Evolutionary conservation across 192 early-diverging fungal genomes (phyloP).

Genomic region (Phycomyces blakesleeanus): DNA sequence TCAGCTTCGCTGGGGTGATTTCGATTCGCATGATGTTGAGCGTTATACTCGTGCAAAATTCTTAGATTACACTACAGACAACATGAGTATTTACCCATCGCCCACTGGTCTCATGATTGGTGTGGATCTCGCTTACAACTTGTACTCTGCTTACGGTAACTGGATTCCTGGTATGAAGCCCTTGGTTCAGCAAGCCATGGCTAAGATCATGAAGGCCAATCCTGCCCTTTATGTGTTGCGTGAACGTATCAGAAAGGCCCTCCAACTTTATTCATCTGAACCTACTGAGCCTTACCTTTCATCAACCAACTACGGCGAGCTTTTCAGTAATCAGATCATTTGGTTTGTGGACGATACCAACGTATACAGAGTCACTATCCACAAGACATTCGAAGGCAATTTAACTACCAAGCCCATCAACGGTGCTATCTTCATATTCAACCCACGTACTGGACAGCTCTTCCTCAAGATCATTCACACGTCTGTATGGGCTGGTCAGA

Average conservation of each 20-base stretch:
- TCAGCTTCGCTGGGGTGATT: constrained; percentile 98
- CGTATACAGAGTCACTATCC: constrained; percentile 98
- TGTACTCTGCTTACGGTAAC: constrained; percentile 93
- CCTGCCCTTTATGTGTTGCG: constrained; percentile 95
- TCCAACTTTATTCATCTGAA: constrained; percentile 98
- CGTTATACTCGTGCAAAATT: constrained; percentile 97
- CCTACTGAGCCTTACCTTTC: constrained; percentile 97
- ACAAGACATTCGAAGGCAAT: constrained; percentile 99
- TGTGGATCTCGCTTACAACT: constrained; percentile 95
- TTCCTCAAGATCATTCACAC: constrained; percentile 99
- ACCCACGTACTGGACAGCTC: constrained; percentile 96
- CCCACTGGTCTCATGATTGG: constrained; percentile 96
- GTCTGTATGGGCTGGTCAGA: constrained; percentile 98
- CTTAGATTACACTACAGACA: constrained; percentile 96
- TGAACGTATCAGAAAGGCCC: constrained; percentile 97
- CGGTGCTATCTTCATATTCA: constrained; percentile 98
- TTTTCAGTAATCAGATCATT: constrained; percentile 97
- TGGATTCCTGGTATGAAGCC: constrained; percentile 99
- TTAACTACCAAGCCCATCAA: constrained; percentile 99
- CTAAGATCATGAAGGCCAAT: constrained; percentile 99
- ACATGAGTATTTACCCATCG: constrained; percentile 99
- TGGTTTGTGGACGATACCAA: constrained; percentile 99
- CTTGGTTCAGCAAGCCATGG: constrained; percentile 94
- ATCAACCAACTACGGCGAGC: constrained; percentile 91
- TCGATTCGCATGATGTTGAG: constrained; percentile 98